phyloP scores from a whole-genome alignment of 495 filamentous ascomycete species.

The Xylaria cubensis region DNA sequence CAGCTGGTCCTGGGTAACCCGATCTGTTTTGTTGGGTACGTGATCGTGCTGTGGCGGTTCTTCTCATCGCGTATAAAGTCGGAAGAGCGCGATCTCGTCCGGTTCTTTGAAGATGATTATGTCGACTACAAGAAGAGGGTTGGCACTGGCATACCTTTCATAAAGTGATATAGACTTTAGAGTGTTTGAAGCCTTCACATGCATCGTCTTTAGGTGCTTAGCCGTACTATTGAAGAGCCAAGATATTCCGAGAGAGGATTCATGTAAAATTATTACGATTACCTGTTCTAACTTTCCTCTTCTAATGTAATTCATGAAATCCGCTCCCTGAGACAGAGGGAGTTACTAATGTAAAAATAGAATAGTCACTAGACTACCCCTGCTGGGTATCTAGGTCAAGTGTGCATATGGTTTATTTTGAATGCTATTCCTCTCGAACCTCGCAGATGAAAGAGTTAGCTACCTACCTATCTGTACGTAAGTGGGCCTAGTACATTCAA shows the following conservation, averaged over 20 bases:
- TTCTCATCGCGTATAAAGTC: constrained; percentile 74
- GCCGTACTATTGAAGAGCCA: neutral
- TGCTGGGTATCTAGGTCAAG: neutral
- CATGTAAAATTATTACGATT: neutral
- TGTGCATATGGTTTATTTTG: neutral
- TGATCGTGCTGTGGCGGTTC: constrained; percentile 80
- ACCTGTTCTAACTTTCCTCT: neutral
- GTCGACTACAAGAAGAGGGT: constrained; percentile 70
- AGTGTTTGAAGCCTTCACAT: neutral
- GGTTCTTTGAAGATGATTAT: constrained; percentile 89
- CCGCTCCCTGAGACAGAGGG: neutral
- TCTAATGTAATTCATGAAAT: neutral
- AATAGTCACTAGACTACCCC: neutral
- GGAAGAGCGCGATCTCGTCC: constrained; percentile 78
- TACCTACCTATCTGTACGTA: too few species aligned
- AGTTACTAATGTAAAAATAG: neutral
- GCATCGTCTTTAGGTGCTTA: neutral
- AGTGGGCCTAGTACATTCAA: too few species aligned
- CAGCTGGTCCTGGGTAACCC: constrained; percentile 89
- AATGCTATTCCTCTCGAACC: neutral
- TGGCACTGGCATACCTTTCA: constrained; percentile 75
- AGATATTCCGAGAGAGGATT: neutral
- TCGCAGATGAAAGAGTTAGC: neutral
- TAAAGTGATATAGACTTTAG: constrained; percentile 36
- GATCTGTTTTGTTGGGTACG: constrained; percentile 76